Evolutionary conservation across 345 rosid species (phyloP).

Genomic region (Lenwebbia sp.): DNA sequence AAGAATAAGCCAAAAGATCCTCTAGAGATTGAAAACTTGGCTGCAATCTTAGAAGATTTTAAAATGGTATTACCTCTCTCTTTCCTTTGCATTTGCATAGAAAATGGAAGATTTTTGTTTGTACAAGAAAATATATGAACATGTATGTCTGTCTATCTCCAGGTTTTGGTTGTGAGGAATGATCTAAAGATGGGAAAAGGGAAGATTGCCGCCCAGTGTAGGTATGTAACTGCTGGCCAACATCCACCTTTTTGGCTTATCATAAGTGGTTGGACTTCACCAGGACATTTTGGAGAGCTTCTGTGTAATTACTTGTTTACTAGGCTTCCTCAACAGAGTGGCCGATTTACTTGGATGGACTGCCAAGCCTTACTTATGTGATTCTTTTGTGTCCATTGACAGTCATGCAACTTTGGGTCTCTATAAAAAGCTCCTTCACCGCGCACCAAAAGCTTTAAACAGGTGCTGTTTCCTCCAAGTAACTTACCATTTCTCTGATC

Average conservation of each 20-base stretch:
- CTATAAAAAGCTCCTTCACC: conserved; percentile 62
- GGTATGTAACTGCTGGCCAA: conserved; percentile 21
- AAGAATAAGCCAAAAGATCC: conserved; percentile 34
- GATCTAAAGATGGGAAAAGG: conserved; percentile 99
- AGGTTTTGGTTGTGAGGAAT: conserved; percentile 94
- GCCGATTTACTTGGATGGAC: not conserved
- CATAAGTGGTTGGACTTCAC: not conserved
- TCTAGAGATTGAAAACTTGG: conserved; percentile 77
- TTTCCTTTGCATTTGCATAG: not conserved
- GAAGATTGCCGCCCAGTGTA: conserved; percentile 98
- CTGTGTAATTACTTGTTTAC: not conserved
- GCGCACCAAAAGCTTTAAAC: conserved; percentile 79
- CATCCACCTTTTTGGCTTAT: not conserved
- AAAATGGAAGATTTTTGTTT: not conserved
- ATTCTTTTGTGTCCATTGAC: conserved; percentile 2
- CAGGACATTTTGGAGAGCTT: not conserved
- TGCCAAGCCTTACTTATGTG: not conserved
- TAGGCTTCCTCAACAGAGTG: not conserved
- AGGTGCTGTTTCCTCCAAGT: conserved; percentile 25
- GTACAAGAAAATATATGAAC: not conserved
- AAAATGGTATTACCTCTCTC: conserved; percentile 51
- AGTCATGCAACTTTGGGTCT: conserved; percentile 98
- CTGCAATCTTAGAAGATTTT: conserved; percentile 76
- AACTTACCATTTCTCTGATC: not conserved
- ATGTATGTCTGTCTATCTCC: conserved; percentile 1